Evolutionary conservation across 495 filamentous ascomycete species (phyloP).

Genomic region (Xylaria sp.): DNA sequence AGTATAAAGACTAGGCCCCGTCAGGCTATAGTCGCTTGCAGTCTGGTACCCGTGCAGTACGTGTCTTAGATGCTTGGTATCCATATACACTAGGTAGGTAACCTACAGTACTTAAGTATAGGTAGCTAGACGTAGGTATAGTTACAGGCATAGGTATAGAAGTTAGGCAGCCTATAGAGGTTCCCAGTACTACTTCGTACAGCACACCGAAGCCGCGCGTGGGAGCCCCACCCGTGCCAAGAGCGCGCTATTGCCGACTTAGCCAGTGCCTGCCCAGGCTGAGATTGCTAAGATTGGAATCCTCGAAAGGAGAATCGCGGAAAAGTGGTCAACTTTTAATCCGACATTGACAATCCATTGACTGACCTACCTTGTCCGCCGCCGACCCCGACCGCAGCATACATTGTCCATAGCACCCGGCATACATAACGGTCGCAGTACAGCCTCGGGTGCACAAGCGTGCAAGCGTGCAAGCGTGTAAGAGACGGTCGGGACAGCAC

Average conservation of each 20-base stretch:
- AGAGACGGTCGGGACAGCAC: constrained; percentile 16
- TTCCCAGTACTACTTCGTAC: no score
- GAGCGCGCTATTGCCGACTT: constrained; percentile 25
- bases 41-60: no score
- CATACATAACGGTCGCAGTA: not conserved
- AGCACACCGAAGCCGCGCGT: constrained; percentile 17
- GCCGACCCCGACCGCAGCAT: constrained; percentile 3
- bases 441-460: constrained; percentile 12
- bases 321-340: constrained; percentile 25
- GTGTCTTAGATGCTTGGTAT: no score
- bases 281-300: not conserved
- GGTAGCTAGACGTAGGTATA: no score
- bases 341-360: constrained; percentile 18
- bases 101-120: no score
- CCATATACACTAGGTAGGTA: no score
- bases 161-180: not conserved
- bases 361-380: not conserved
- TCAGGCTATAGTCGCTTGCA: no score
- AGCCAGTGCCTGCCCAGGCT: constrained; percentile 20
- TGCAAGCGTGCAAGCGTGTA: constrained; percentile 13
- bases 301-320: constrained; percentile 26
- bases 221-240: constrained; percentile 23
- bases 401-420: not conserved
- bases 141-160: no score
- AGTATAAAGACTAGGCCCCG: no score